Evolutionary conservation across 2,329 filamentous ascomycete genomes (phyloP), one percentile per base, ranked within the genome.

Genomic region (Trichoderma atrobrunneum): DNA sequence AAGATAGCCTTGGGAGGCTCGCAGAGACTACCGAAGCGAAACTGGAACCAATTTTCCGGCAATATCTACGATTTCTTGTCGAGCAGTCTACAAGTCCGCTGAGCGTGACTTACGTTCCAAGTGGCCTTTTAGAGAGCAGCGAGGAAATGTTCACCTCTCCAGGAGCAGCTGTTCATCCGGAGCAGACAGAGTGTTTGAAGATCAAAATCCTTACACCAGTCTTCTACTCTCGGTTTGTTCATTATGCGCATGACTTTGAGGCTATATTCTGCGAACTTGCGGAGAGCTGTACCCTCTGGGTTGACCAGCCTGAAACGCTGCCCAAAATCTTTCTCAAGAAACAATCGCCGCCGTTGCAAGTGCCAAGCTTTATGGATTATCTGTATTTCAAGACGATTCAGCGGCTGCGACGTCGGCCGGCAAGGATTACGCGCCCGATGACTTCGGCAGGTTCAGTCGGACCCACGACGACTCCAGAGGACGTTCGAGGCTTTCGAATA

Each of bases 161-260:
- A 6, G 65, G 75, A 3, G 78, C 79, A 16, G 68, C 72, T 12
- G 66, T 76, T 2, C 68, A 75, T 0, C 68, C 62, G 14, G 65
- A 73, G 3, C 51, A 68, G 3, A 72, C 73, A 3, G 80, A 84
- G 26, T 79, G 84, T 0, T 26, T 92, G 7, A 86, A 87, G 57
- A 81, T 93, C 62, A 86, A 85, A 68, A 82, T 93, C 5, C 79
- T 91, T 24, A 91, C 89, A 0, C 91, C 91, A 1, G 83, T 82
- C 0, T 93, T 93, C 77, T 93, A 93, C 81, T 85, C 87, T 14
- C 86, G 90, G 32, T 89, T 93, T 62, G 84, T 90, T 0, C 85
- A 87, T 74, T 92, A 93, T 76, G 83, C 87, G 0, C 85, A 91
- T 76, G 87, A 88, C 26, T 84, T 88, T 21, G 88, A 91, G 75